Evolutionary conservation across 2,329 filamentous ascomycete species (phyloP).

Genomic region (Arachnopeziza araneosa): DNA sequence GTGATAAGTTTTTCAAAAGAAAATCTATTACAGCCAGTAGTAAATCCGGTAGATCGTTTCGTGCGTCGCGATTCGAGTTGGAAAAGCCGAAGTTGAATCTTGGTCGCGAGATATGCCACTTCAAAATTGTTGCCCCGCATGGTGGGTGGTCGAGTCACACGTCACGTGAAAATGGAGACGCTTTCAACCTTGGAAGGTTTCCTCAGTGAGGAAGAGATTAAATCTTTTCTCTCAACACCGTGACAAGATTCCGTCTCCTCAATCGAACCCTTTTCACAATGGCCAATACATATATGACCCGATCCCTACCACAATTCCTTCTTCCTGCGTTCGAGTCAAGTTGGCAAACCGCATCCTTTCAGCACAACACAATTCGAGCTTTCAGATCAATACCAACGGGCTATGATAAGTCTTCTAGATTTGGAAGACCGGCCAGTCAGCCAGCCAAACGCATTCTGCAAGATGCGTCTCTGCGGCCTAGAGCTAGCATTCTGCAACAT

Average conservation of each 20-base stretch:
- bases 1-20: constrained; percentile 11
- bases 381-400: constrained; percentile 17
- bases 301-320: constrained; percentile 28
- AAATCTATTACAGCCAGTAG: background rate
- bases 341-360: constrained; percentile 25
- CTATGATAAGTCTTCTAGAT: constrained; percentile 8
- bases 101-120: background rate
- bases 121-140: background rate
- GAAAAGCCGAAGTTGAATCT: background rate
- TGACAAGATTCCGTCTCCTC: background rate
- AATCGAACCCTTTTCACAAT: constrained; percentile 14
- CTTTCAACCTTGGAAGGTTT: background rate
- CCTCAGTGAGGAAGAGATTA: background rate
- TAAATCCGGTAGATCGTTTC: background rate
- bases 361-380: constrained; percentile 19
- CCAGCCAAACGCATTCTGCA: background rate
- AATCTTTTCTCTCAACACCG: background rate
- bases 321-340: constrained; percentile 26
- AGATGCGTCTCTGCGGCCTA: constrained; percentile 5
- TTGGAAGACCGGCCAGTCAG: background rate
- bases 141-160: background rate
- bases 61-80: background rate
- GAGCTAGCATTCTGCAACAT: constrained; percentile 17
- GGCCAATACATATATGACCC: constrained; percentile 22
- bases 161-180: background rate